These are phyloP conservation scores for Lactarius vividus DNA, from an alignment of 768 basidiomycete species.

Conservation along the genomic window DNA sequence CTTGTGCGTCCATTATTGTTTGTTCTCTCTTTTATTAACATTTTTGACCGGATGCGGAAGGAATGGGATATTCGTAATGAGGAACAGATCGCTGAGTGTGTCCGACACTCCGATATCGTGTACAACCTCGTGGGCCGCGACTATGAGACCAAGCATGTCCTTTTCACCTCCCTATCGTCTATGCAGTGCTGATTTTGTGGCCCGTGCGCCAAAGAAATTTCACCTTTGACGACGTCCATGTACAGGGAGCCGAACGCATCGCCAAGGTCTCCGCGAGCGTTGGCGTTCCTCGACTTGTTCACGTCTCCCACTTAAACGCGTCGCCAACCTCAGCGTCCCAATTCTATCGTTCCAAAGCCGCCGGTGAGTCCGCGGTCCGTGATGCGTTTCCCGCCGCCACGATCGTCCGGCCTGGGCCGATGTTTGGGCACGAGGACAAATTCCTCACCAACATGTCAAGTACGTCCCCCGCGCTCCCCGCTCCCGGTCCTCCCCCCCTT, in stretches of 20 bases:
- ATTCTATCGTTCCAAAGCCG: conserved; percentile 87
- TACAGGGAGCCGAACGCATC: conserved; percentile 78
- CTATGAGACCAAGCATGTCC: conserved; percentile 86
- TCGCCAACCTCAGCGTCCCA: conserved; percentile 69
- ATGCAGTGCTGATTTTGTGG: not conserved
- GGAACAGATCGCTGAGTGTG: conserved; percentile 87
- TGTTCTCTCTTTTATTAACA: not conserved
- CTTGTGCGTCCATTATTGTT: conserved; percentile 54
- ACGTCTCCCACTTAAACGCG: conserved; percentile 91
- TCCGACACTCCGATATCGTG: conserved; percentile 93
- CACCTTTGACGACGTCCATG: conserved; percentile 76
- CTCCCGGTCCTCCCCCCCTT: conserved; percentile 23
- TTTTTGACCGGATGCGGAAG: conserved; percentile 40
- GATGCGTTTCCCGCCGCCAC: conserved; percentile 82
- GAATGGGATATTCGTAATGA: conserved; percentile 96
- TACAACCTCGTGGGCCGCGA: conserved; percentile 95
- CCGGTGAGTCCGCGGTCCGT: conserved; percentile 85
- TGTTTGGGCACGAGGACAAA: conserved; percentile 97
- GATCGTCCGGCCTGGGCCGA: conserved; percentile 77
- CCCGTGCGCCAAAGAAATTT: conserved; percentile 68
- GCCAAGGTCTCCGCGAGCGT: conserved; percentile 74
- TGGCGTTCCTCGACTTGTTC: conserved; percentile 84
- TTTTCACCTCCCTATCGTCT: not conserved
- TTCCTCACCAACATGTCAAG: conserved; percentile 88
- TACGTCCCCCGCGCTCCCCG: conserved; percentile 41